Percentiles rank a stretch among this genome's conserved stretches.
Conservation (phyloP, 345 rosid species). For the Pseudoturritis turrita region DNA sequence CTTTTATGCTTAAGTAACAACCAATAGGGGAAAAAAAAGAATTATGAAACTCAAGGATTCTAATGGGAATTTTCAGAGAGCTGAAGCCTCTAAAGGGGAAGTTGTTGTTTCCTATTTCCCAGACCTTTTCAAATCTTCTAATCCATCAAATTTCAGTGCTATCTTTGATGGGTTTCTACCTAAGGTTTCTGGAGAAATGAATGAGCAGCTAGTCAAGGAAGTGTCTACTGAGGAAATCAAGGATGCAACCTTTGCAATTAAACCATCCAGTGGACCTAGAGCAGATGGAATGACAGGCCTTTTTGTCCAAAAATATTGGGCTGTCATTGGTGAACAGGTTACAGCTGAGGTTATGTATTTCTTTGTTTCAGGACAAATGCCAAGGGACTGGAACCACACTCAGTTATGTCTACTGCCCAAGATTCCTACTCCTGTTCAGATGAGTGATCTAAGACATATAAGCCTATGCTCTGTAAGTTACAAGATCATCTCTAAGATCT, state of each 20-base stretch:
- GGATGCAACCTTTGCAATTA: neutral
- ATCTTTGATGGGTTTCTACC: neutral
- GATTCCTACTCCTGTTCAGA: neutral
- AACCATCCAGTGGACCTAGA: neutral
- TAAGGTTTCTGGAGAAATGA: neutral
- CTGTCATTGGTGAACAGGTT: neutral
- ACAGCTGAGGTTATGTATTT: neutral
- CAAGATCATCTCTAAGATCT: neutral
- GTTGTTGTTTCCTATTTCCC: neutral
- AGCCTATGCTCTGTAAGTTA: neutral
- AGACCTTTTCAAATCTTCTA: neutral
- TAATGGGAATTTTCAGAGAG: neutral
- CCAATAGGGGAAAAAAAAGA: neutral
- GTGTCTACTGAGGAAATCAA: too few species aligned
- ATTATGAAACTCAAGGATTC: neutral
- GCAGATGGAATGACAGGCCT: neutral
- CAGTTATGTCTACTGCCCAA: neutral
- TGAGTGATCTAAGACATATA: neutral
- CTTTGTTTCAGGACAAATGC: neutral
- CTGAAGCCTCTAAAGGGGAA: neutral
- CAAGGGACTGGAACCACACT: neutral
- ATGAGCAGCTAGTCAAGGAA: neutral
- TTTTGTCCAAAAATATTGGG: neutral
- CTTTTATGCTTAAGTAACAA: neutral
- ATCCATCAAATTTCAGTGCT: neutral